Base-by-base conservation (phyloP, 305 asterid genomes). In the Rubia balearica region DNA sequence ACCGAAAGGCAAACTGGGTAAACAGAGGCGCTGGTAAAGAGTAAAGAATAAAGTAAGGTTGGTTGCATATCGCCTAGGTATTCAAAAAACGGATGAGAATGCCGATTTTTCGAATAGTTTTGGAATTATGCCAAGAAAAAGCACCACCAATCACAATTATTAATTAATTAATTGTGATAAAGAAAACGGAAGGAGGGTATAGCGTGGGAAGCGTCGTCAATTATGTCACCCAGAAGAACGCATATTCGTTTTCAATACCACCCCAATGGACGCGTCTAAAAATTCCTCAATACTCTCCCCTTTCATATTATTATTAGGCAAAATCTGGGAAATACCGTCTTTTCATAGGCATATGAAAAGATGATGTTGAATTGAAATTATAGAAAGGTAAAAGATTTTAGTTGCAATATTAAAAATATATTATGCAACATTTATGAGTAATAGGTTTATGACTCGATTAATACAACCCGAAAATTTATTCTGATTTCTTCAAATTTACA, bases 161-260 rank as follows among this genome's bases (percentile, higher is more conserved):
- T 49, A 49, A 49, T 14, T 14, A 17, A 0, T 33, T 51, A 7
- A 17, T 51, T 51, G 16, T 48, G 55, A 21, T 5, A 17, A 51
- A 51, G 57, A 17, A 17, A 51, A 7, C 17, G 21, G 22, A 51
- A 51, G 6, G n/a, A 2, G 8, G 8, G 57, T 16, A 16, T 16
- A 51, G 57, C 57, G 57, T 51, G 57, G 57, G 57, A 51, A 51
- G 57, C 17, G 57, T 51, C 57, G 22, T 51, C 57, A 51, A 51
- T 14, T 51, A 51, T 17, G 21, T 46, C 10, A 51, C 57, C 57
- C 57, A 17, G 36, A 1, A 51, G 21, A 16, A 21, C 56, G 57
- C 57, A 51, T 51, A 51, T 51, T 51, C 57, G 57, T 5, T 51
- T 51, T 17, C 3, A 14, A 49, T 49, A 17, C 57, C 57, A 16